Base-by-base conservation (phyloP, 2,329 filamentous ascomycete genomes). In the Penicillium brasilianum region DNA sequence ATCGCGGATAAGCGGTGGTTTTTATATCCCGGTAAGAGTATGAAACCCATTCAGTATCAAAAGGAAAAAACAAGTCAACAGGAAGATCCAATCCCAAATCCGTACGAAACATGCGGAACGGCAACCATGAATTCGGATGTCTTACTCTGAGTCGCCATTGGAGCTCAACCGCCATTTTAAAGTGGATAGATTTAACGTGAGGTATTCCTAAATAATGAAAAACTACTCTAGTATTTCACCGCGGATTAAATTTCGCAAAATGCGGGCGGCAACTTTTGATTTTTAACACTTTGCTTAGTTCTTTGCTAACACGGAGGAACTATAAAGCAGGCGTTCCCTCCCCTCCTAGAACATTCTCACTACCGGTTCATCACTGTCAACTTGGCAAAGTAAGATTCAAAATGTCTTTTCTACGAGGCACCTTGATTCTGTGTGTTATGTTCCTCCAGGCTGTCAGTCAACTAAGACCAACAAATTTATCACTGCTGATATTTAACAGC, bases 1-100 rank as follows among this genome's bases (percentile, higher is more conserved):
- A 44, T 44, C 41, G 41, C 41, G 41, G 41, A 44, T 44, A 44
- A 44, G 41, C n/a, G 41, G 41, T 44, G 41, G 41, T 44, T 44
- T 44, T 44, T 44, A 44, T 44, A 44, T 44, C n/a, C 16, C n/a
- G 6, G 41, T 22, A 22, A 44, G 41, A 44, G 41, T 44, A 44
- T 22, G 41, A 22, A 44, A 44, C 41, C 6, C 22, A 22, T 44
- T 44, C n/a, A 44, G 41, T 44, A 44, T 44, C 41, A 44, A 44
- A n/a, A 44, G 18, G n/a, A n/a, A 44, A 44, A 44, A 44, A 44
- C 7, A 44, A 44, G 41, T 22, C 41, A 44, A 44, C 41, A 44
- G 14, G 41, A n/a, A 44, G 41, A 44, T 22, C 41, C 41, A 22
- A n/a, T 44, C n/a, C 41, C 6, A 44, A 44, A 44, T 22, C 41